Evolutionary conservation across 352 stramenopile genomes (phyloP).

Genomic region (Plasmopara viticola): DNA sequence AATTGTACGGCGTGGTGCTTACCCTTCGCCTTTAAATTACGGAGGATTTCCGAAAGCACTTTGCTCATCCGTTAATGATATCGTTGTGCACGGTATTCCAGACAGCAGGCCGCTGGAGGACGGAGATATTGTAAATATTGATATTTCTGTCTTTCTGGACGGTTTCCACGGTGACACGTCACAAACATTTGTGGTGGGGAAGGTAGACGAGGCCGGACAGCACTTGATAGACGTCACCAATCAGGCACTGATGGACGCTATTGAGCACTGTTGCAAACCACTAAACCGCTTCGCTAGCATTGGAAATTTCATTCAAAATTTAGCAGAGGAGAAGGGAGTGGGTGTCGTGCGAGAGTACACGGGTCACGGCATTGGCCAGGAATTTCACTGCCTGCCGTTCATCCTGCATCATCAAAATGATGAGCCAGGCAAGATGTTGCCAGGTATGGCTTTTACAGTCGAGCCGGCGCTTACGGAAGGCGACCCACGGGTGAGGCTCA

Average conservation of each 20-base stretch:
- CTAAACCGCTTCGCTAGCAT: constrained; percentile 92
- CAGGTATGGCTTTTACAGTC: constrained; percentile 98
- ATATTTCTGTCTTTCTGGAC: constrained; percentile 92
- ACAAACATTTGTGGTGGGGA: constrained; percentile 92
- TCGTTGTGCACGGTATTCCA: constrained; percentile 96
- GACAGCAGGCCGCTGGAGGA: constrained; percentile 85
- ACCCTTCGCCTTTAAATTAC: constrained; percentile 91
- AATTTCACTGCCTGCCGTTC: constrained; percentile 95
- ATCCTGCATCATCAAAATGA: constrained; percentile 89
- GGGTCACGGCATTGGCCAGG: constrained; percentile 93
- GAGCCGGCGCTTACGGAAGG: constrained; percentile 96
- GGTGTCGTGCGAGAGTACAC: constrained; percentile 89
- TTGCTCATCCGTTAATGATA: constrained; percentile 95
- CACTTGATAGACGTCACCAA: constrained; percentile 90
- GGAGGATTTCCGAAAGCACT: constrained; percentile 92
- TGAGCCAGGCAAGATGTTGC: constrained; percentile 71
- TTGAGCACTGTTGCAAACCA: constrained; percentile 87
- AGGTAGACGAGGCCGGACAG: constrained; percentile 82
- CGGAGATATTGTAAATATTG: constrained; percentile 96
- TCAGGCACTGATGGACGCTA: constrained; percentile 73
- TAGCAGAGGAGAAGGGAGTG: constrained; percentile 77
- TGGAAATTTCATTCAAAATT: constrained; percentile 89
- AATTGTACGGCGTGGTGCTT: constrained; percentile 80
- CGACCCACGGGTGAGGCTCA: constrained; percentile 54
- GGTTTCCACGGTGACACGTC: constrained; percentile 98